Conservation (phyloP, 1,139 yeast genomes). For the Yamadazyma atmosphaerica region DNA sequence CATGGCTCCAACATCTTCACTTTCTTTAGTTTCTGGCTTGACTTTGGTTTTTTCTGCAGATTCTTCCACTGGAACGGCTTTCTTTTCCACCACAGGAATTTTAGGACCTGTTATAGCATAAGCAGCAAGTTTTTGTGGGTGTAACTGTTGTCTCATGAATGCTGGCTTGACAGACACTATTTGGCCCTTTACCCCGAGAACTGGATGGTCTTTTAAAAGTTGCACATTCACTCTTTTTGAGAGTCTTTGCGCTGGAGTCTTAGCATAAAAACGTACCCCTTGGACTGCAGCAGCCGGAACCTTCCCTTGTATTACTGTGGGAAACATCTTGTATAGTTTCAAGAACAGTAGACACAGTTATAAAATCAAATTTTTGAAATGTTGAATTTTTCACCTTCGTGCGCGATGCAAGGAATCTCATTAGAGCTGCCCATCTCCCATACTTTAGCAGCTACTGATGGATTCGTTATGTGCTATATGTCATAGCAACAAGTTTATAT, state of each 20-base stretch:
- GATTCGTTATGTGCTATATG: conserved; percentile 50
- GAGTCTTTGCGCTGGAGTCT: conserved; percentile 4
- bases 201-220: conserved; percentile 63
- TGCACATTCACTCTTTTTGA: conserved; percentile 64
- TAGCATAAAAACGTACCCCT: neutral
- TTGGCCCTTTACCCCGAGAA: conserved; percentile 67
- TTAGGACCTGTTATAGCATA: conserved; percentile 61
- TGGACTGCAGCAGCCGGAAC: no score
- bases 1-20: conserved; percentile 23
- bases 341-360: neutral
- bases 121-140: conserved; percentile 70
- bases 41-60: conserved; percentile 8
- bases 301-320: neutral
- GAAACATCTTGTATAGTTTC: neutral
- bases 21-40: conserved; percentile 9
- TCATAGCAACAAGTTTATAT: conserved; percentile 47
- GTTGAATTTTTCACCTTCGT: neutral
- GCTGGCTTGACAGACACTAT: conserved; percentile 77
- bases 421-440: no score
- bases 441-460: no score
- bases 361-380: no score
- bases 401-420: neutral
- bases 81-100: conserved; percentile 57
- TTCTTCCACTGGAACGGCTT: conserved; percentile 10
- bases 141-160: conserved; percentile 77